These are phyloP conservation scores for Magnolia officinalis DNA, from an alignment of 164 flowering plant species.

Conservation along the genomic window DNA sequence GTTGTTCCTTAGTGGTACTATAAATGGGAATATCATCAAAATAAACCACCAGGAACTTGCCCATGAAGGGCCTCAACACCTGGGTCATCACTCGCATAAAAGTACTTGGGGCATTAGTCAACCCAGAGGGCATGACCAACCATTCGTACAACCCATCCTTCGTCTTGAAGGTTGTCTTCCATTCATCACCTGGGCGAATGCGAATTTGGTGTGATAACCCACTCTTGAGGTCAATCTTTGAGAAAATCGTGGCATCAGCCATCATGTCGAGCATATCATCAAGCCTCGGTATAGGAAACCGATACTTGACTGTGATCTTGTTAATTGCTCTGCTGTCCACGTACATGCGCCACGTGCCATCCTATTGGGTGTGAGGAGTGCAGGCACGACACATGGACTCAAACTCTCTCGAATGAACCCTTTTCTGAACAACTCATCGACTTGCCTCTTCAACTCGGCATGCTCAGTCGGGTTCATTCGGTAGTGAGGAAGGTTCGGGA, in stretches of 20 bases:
- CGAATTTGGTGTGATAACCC: slow-evolving; percentile 5
- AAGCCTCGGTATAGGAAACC: not conserved
- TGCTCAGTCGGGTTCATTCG: slow-evolving; percentile 4
- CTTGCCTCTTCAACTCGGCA: not conserved
- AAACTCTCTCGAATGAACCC: too few relatives aligned
- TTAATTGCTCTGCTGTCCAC: slow-evolving; percentile 7
- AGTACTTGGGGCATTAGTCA: slow-evolving; percentile 1
- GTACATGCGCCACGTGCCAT: slow-evolving; percentile 3
- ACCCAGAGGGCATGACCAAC: not conserved
- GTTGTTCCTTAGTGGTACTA: not conserved
- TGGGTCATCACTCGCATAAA: slow-evolving; percentile 6
- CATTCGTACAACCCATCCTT: not conserved
- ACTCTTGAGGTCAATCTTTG: not conserved
- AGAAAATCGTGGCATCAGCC: not conserved
- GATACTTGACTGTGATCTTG: slow-evolving; percentile 9
- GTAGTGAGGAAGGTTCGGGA: slow-evolving; percentile 7
- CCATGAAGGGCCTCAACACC: slow-evolving; percentile 6
- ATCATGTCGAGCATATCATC: slow-evolving; percentile 10
- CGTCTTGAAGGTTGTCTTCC: slow-evolving; percentile 6
- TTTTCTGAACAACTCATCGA: too few relatives aligned
- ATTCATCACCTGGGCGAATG: slow-evolving; percentile 3
- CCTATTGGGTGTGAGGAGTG: slow-evolving; percentile 2
- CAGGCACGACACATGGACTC: not conserved
- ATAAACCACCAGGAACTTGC: not conserved
- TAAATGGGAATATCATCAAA: slow-evolving; percentile 4